Evolutionary conservation across 2,329 filamentous ascomycete genomes (phyloP).

Genomic region (Colletotrichum theobromicola): DNA sequence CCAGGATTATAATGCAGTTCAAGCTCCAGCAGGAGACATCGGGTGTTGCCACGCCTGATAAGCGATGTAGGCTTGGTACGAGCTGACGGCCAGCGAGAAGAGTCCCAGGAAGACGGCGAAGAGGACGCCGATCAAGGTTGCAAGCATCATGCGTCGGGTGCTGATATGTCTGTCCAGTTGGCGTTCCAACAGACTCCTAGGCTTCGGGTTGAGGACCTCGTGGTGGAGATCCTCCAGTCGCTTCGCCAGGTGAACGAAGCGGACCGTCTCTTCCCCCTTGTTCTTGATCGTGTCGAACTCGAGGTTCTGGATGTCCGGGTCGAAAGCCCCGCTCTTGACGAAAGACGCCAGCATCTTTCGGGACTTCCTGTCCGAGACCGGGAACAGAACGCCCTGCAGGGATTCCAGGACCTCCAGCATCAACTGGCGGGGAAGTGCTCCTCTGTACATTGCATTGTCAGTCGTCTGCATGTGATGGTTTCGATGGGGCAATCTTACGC

Average conservation of each 20-base stretch:
- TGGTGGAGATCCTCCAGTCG: slow-evolving; percentile 22
- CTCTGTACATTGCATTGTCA: neutral
- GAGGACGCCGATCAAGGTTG: slow-evolving; percentile 24
- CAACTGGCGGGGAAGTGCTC: slow-evolving; percentile 17
- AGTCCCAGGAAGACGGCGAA: slow-evolving; percentile 24
- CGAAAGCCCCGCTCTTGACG: slow-evolving; percentile 11
- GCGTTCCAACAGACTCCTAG: slow-evolving; percentile 18
- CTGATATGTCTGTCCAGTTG: slow-evolving; percentile 25
- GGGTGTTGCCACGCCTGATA: slow-evolving; percentile 27
- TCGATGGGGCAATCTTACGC: neutral
- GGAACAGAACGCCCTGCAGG: slow-evolving; percentile 20
- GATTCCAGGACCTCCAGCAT: slow-evolving; percentile 20
- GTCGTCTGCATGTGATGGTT: neutral
- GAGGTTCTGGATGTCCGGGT: slow-evolving; percentile 13
- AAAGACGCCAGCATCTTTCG: slow-evolving; percentile 4
- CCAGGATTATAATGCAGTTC: neutral
- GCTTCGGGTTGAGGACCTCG: slow-evolving; percentile 22
- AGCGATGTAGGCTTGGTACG: slow-evolving; percentile 25
- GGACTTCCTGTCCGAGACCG: slow-evolving; percentile 17
- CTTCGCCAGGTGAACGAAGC: slow-evolving; percentile 15
- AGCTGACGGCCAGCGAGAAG: slow-evolving; percentile 17
- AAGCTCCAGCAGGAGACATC: neutral
- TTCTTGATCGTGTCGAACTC: slow-evolving; percentile 1
- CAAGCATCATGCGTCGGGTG: slow-evolving; percentile 28
- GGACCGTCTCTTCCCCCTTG: slow-evolving; percentile 6